phyloP scores from a whole-genome alignment of 2,329 filamentous ascomycete genomes.

The Cladosporium colombiae region DNA sequence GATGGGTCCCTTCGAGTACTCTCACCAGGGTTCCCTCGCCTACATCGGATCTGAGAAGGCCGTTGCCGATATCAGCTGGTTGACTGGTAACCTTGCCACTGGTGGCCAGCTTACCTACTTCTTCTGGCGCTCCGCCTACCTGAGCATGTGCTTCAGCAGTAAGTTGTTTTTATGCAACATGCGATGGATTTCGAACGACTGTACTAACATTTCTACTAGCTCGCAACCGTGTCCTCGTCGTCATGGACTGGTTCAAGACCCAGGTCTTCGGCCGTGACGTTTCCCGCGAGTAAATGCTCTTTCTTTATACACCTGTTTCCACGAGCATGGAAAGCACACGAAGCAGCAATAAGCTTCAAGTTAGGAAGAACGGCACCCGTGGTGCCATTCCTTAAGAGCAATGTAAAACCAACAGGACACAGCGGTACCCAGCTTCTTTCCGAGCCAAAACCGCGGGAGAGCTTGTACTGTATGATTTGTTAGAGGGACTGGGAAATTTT shows the following conservation, averaged over 20 bases:
- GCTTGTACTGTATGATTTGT: slow-evolving; percentile 6
- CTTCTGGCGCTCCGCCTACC: slow-evolving; percentile 96
- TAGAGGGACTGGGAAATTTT: neutral
- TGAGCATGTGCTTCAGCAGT: slow-evolving; percentile 99
- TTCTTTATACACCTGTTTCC: neutral
- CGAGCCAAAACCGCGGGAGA: neutral
- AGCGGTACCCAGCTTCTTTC: slow-evolving; percentile 1
- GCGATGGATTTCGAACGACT: neutral
- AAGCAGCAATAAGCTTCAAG: neutral
- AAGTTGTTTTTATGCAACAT: slow-evolving; percentile 28
- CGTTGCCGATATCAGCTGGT: slow-evolving; percentile 95
- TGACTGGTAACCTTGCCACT: slow-evolving; percentile 92
- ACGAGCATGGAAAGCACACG: slow-evolving; percentile 4
- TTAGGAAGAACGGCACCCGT: neutral
- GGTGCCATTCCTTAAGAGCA: neutral
- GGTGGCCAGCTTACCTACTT: slow-evolving; percentile 89
- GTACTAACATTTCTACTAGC: slow-evolving; percentile 52
- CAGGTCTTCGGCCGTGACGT: slow-evolving; percentile 96
- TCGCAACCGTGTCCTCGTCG: slow-evolving; percentile 89
- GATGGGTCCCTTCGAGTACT: slow-evolving; percentile 97
- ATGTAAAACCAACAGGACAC: slow-evolving; percentile 2
- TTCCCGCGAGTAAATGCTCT: slow-evolving; percentile 66
- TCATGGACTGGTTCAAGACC: slow-evolving; percentile 95
- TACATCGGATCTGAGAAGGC: slow-evolving; percentile 99
- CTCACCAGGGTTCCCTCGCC: slow-evolving; percentile 91